Percentiles rank a stretch among this genome's conserved stretches.
phyloP scores from a whole-genome alignment of 768 basidiomycete species.

The Boletus tylopilopsis region DNA sequence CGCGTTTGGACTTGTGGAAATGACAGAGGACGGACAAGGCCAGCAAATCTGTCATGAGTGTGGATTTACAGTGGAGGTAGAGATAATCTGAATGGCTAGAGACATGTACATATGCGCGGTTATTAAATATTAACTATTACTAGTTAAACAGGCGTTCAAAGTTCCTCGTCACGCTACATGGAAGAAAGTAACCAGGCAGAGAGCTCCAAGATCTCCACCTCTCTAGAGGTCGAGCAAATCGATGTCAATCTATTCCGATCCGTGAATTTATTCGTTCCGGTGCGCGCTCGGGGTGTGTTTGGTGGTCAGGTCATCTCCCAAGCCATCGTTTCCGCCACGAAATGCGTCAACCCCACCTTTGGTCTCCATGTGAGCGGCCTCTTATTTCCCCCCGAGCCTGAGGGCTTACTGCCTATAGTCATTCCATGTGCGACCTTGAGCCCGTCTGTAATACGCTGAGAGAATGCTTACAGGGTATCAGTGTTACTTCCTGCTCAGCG shows the following conservation, averaged over 20 bases:
- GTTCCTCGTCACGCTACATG: too few species aligned
- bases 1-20: slow-evolving; percentile 62
- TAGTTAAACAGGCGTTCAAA: too few species aligned
- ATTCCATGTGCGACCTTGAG: slow-evolving; percentile 52
- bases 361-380: slow-evolving; percentile 61
- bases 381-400: not conserved
- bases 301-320: slow-evolving; percentile 91
- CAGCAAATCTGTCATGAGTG: slow-evolving; percentile 84
- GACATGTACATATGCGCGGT: too few species aligned
- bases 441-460: not conserved
- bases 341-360: slow-evolving; percentile 61
- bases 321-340: slow-evolving; percentile 77
- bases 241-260: slow-evolving; percentile 78
- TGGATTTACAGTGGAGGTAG: slow-evolving; percentile 88
- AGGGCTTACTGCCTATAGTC: slow-evolving; percentile 40
- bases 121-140: too few species aligned
- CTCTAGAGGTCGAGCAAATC: slow-evolving; percentile 74
- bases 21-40: slow-evolving; percentile 48
- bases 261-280: slow-evolving; percentile 64
- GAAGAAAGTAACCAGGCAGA: slow-evolving; percentile 49
- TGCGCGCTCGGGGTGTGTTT: slow-evolving; percentile 67
- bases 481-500: slow-evolving; percentile 82
- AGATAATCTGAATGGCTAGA: slow-evolving; percentile 77
- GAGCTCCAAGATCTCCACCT: slow-evolving; percentile 64
- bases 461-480: slow-evolving; percentile 27